Evolutionary conservation across 2,329 filamentous ascomycete species (phyloP).

Genomic region (Westerdykella sp.): DNA sequence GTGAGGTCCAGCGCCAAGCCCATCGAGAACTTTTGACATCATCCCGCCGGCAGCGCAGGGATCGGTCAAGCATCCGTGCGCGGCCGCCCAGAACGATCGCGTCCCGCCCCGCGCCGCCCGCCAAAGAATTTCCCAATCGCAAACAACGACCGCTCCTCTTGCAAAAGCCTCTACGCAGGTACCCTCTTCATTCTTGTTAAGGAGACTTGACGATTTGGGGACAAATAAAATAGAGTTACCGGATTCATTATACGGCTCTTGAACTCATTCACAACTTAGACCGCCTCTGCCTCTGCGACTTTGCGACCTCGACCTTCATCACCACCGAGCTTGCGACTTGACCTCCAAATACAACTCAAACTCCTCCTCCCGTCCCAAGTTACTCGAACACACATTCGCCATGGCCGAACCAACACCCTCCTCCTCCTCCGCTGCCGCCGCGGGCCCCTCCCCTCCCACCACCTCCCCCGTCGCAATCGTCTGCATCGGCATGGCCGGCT

Average conservation of each 20-base stretch:
- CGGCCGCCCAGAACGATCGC: slow-evolving; percentile 2
- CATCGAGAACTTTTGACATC: slow-evolving; percentile 22
- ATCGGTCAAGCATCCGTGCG: not conserved
- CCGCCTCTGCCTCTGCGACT: no score
- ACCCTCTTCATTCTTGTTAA: slow-evolving; percentile 5
- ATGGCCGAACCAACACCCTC: slow-evolving; percentile 36
- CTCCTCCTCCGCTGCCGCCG: slow-evolving; percentile 5
- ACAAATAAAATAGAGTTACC: not conserved
- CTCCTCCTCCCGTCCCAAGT: not conserved
- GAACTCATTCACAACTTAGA: no score
- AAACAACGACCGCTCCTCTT: not conserved
- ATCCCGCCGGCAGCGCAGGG: slow-evolving; percentile 8
- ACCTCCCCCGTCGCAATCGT: slow-evolving; percentile 67
- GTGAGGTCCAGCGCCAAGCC: slow-evolving; percentile 2
- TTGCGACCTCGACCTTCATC: not conserved
- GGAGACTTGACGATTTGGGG: not conserved
- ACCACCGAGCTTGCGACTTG: not conserved
- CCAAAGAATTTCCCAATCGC: slow-evolving; percentile 26
- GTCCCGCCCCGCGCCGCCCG: slow-evolving; percentile 18
- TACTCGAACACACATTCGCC: slow-evolving; percentile 8
- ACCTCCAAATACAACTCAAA: not conserved
- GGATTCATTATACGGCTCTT: no score
- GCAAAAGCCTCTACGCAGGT: slow-evolving; percentile 1
- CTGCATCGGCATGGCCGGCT: slow-evolving; percentile 96
- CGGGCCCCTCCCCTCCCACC: slow-evolving; percentile 6